Evolutionary conservation across 2,329 filamentous ascomycete genomes (phyloP), one percentile per base, ranked within the genome.

Genomic region (Pestalotiopsis sp.): DNA sequence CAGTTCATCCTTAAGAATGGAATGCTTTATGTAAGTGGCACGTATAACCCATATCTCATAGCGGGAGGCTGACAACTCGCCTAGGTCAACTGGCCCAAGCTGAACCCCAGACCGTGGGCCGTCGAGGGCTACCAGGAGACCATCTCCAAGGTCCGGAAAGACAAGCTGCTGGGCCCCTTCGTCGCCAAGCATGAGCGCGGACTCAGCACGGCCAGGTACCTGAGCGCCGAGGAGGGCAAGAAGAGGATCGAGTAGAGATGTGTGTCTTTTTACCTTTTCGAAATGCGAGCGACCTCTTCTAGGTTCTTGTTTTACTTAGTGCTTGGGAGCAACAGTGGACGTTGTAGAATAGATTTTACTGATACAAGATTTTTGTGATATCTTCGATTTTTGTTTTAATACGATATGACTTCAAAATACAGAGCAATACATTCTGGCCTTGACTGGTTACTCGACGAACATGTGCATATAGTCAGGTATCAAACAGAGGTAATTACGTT

Each of bases 31-130:
- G 96, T 98, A 88, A 88, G 94, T 90, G 60, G 36, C 13, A n/a
- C 7, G 59, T 6, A 63, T 12, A 58, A 61, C 4, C 12, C 14
- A n/a, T 14, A 11, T 25, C 9, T 39, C 36, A 57, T 39, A 36
- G 38, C n/a, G 2, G 4, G 27, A n/a, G 71, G 67, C 72, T 77
- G 69, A 77, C 68, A 63, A 63, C 3, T 13, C n/a, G 60, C 65
- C 59, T 70, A 97, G 94, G 95, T 98, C 73, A 98, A 98, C 82
- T 99, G 97, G 96, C 96, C 96, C 11, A 98, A 97, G 78, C 88
- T 99, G 62, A 97, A 97, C 80, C 95, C 94, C 12, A 91, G 94
- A 17, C 90, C 93, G 2, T 97, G 92, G 81, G 95, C 94, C 2
- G 88, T 90, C 6, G 96, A 99, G 76, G 94, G 94, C 52, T 97